A percentile compares a stretch with the other conserved stretches of the same genome.
Conservation (phyloP, 2,329 filamentous ascomycete genomes). For the Chaetomium sp. region DNA sequence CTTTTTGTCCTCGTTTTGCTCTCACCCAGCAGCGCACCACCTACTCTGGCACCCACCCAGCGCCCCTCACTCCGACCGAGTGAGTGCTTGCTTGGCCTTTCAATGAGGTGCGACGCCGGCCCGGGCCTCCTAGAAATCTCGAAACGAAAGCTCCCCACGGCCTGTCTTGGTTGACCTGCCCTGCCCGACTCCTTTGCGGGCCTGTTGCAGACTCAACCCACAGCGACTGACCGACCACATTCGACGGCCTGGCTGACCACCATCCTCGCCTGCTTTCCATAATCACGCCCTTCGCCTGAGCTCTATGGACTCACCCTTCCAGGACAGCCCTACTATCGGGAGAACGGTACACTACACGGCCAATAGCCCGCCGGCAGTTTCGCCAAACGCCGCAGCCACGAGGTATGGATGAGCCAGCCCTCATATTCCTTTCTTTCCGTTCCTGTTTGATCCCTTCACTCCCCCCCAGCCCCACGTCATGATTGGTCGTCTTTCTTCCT, state of each 20-base stretch:
- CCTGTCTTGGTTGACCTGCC: constrained; percentile 6
- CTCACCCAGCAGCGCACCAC: too few species aligned
- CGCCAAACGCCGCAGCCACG: constrained; percentile 18
- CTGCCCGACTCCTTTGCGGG: constrained; percentile 8
- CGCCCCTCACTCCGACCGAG: too few species aligned
- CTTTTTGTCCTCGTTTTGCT: too few species aligned
- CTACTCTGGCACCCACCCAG: too few species aligned
- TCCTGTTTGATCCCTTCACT: neutral
- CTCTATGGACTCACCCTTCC: constrained; percentile 25
- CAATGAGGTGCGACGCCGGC: constrained; percentile 4
- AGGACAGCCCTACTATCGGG: constrained; percentile 44
- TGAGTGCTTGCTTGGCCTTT: neutral
- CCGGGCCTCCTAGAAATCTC: constrained; percentile 4
- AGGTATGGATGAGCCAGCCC: constrained; percentile 17
- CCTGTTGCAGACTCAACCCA: constrained; percentile 35
- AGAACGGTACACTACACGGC: constrained; percentile 28
- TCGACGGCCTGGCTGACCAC: constrained; percentile 35
- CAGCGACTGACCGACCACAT: constrained; percentile 47
- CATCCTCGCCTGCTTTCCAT: constrained; percentile 18
- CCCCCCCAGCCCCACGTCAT: neutral
- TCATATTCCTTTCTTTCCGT: neutral
- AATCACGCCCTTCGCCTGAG: constrained; percentile 11
- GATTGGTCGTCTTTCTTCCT: constrained; percentile 2
- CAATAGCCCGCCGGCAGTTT: constrained; percentile 25
- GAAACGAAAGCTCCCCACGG: constrained; percentile 3